These are phyloP conservation scores for Cymbopogon flexuosus DNA, from an alignment of 202 grass and related monocot genomes.

Conservation along the genomic window DNA sequence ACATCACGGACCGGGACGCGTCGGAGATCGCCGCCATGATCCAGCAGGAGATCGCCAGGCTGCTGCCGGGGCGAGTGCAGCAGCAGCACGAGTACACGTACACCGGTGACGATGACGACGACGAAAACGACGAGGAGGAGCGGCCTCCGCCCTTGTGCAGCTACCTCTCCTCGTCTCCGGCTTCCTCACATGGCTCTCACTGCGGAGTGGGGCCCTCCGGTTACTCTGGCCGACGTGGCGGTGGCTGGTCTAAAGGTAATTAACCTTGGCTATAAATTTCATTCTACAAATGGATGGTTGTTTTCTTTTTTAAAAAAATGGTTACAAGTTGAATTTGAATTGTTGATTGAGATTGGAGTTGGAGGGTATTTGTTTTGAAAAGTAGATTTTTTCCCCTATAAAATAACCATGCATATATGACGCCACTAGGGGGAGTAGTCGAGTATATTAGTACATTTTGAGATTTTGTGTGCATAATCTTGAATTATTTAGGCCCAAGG, in stretches of 20 bases:
- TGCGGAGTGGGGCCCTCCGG: slow-evolving; percentile 16
- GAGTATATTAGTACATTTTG: background rate
- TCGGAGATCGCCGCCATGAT: slow-evolving; percentile 83
- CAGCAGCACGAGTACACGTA: slow-evolving; percentile 55
- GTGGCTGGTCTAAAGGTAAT: background rate
- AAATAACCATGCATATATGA: background rate
- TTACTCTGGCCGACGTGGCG: slow-evolving; percentile 2
- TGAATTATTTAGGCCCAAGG: background rate
- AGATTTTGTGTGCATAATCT: background rate
- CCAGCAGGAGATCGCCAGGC: slow-evolving; percentile 47
- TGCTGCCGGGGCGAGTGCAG: slow-evolving; percentile 54
- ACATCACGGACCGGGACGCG: slow-evolving; percentile 60
- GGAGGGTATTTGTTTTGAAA: background rate
- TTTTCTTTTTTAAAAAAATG: too few relatives aligned
- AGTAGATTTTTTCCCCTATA: background rate
- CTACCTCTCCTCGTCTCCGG: slow-evolving; percentile 51
- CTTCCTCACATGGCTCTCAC: slow-evolving; percentile 60
- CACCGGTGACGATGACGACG: background rate
- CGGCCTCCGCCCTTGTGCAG: slow-evolving; percentile 27
- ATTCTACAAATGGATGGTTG: background rate
- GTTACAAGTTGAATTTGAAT: background rate
- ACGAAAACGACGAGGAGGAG: background rate
- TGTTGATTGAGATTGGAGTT: background rate
- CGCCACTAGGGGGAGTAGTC: background rate
- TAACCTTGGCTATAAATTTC: background rate